Conservation (phyloP, 2,329 filamentous ascomycete genomes). For the Bipolaris sorokiniana region DNA sequence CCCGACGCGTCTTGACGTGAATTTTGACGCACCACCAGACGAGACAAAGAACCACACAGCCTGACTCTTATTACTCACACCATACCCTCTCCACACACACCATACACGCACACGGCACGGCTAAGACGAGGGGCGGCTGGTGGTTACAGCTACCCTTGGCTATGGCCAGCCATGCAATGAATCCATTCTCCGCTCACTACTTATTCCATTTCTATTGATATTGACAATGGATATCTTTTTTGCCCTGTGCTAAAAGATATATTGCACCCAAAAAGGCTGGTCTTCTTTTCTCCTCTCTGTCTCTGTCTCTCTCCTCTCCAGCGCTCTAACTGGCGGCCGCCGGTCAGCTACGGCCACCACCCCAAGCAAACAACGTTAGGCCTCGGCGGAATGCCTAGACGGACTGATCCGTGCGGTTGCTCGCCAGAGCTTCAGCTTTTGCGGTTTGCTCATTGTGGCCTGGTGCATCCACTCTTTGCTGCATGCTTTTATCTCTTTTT, state of each 20-base stretch:
- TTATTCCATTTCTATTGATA: too few species aligned
- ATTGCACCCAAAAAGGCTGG: not conserved
- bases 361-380: conserved; percentile 11
- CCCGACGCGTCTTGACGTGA: conserved; percentile 29
- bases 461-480: conserved; percentile 17
- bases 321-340: not conserved
- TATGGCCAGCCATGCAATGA: too few species aligned
- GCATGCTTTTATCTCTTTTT: conserved; percentile 8
- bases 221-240: too few species aligned
- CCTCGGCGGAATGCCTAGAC: conserved; percentile 22
- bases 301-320: not conserved
- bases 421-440: conserved; percentile 17
- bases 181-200: too few species aligned
- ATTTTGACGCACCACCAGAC: conserved; percentile 24
- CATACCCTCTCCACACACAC: too few species aligned
- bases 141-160: too few species aligned
- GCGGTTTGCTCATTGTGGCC: conserved; percentile 22
- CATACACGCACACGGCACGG: too few species aligned
- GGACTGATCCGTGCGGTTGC: conserved; percentile 12
- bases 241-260: too few species aligned
- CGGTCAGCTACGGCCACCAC: conserved; percentile 3
- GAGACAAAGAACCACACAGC: conserved; percentile 1
- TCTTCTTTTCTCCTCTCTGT: not conserved
- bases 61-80: not conserved
- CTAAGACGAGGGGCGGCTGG: too few species aligned